Conservation (phyloP, 805 yeast species). For the Suhomyces pyralidae region DNA sequence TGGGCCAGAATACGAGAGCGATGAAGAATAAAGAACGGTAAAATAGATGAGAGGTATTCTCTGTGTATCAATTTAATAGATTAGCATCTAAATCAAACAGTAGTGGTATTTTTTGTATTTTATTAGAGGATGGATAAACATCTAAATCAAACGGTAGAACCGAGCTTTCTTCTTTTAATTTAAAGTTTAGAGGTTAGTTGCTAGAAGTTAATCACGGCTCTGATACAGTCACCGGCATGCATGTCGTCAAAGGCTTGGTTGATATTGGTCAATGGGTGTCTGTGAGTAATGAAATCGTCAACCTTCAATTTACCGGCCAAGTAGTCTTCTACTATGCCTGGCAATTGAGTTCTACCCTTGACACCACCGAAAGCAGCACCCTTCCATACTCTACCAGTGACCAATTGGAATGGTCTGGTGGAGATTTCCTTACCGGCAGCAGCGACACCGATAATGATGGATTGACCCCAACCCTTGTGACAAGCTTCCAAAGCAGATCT, state of each 20-base stretch:
- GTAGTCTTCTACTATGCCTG: constrained; percentile 84
- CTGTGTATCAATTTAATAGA: not conserved
- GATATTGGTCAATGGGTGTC: constrained; percentile 72
- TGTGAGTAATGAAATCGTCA: constrained; percentile 93
- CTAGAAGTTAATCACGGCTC: constrained; percentile 72
- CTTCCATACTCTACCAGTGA: constrained; percentile 97
- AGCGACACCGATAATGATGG: constrained; percentile 95
- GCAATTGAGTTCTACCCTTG: constrained; percentile 95
- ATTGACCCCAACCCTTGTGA: constrained; percentile 99
- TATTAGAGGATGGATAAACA: not conserved
- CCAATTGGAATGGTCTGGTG: constrained; percentile 98
- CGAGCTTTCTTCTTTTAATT: not conserved
- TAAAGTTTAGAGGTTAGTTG: constrained; percentile 9
- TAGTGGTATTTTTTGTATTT: not conserved
- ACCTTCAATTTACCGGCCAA: constrained; percentile 78
- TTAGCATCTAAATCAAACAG: not conserved
- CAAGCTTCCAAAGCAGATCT: constrained; percentile 94
- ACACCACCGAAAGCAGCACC: constrained; percentile 99
- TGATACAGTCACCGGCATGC: constrained; percentile 90
- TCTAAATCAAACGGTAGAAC: not conserved
- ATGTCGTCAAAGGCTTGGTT: constrained; percentile 91
- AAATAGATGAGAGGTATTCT: not conserved
- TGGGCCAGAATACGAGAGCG: constrained; percentile 18
- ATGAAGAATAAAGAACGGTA: constrained; percentile 12
- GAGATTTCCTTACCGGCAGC: constrained; percentile 97